These are phyloP conservation scores for Trichosporon sp. DNA, from an alignment of 1,284 basidiomycete species.

Conservation along the genomic window DNA sequence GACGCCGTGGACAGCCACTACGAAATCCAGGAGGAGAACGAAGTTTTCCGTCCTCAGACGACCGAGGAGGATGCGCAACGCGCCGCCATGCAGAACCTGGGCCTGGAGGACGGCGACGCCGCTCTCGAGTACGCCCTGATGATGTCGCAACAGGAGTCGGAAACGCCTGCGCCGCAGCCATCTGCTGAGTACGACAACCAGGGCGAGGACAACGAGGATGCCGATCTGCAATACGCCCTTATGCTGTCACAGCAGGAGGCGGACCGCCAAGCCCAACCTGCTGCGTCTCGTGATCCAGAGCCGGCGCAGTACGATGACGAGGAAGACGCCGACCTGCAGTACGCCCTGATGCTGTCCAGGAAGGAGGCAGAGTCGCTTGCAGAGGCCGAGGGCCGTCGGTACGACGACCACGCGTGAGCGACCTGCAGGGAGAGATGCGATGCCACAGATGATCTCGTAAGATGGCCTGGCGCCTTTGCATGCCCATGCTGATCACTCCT, in stretches of 20 bases:
- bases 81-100: slow-evolving; percentile 33
- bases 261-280: background rate
- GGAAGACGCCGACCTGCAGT: slow-evolving; percentile 38
- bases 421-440: too few species aligned
- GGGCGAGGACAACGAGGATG: slow-evolving; percentile 23
- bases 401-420: background rate
- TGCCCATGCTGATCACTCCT: background rate
- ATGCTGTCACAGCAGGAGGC: slow-evolving; percentile 37
- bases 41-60: slow-evolving; percentile 15
- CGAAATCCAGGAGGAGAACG: slow-evolving; percentile 29
- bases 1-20: slow-evolving; percentile 31
- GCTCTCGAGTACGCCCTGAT: slow-evolving; percentile 43
- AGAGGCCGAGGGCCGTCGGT: background rate
- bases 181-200: background rate
- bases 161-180: background rate
- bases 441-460: too few species aligned
- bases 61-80: slow-evolving; percentile 24
- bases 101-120: slow-evolving; percentile 37
- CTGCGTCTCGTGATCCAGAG: background rate
- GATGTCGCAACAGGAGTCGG: slow-evolving; percentile 33
- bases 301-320: background rate
- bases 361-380: slow-evolving; percentile 21
- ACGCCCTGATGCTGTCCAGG: slow-evolving; percentile 39
- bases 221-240: slow-evolving; percentile 39
- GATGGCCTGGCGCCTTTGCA: too few species aligned